Evolutionary conservation across 352 stramenopile species (phyloP).

Genomic region (Saprolegnia parasitica): DNA sequence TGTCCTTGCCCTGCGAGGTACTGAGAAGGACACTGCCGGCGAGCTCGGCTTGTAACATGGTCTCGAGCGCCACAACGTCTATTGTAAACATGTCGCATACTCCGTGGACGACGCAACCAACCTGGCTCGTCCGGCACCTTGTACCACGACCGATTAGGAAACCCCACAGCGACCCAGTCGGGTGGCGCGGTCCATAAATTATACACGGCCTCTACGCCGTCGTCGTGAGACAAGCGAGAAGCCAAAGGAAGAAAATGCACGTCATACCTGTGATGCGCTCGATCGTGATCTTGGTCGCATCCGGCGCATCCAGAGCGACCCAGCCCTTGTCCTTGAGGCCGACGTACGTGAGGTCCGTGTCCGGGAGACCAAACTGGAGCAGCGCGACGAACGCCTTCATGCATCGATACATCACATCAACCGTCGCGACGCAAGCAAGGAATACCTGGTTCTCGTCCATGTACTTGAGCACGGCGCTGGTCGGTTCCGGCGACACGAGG

Average conservation of each 20-base stretch:
- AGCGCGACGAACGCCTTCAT: slow-evolving; percentile 58
- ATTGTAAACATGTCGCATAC: slow-evolving; percentile 36
- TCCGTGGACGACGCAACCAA: slow-evolving; percentile 3
- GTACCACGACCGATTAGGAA: slow-evolving; percentile 76
- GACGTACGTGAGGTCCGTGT: slow-evolving; percentile 66
- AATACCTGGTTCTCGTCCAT: slow-evolving; percentile 25
- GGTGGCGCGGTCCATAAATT: slow-evolving; percentile 72
- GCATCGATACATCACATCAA: not conserved
- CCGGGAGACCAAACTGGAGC: slow-evolving; percentile 75
- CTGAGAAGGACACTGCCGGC: slow-evolving; percentile 52
- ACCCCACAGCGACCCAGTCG: slow-evolving; percentile 72
- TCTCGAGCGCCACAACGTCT: slow-evolving; percentile 65
- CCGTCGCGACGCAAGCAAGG: not conserved
- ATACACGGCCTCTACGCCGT: slow-evolving; percentile 39
- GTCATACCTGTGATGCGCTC: slow-evolving; percentile 23
- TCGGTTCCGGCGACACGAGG: slow-evolving; percentile 61
- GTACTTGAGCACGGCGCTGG: slow-evolving; percentile 50
- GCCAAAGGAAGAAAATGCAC: not conserved
- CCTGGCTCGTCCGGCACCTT: slow-evolving; percentile 63
- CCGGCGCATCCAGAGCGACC: slow-evolving; percentile 47
- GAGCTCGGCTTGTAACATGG: slow-evolving; percentile 64
- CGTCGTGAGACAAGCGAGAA: not conserved
- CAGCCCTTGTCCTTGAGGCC: slow-evolving; percentile 77
- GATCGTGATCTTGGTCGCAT: slow-evolving; percentile 24
- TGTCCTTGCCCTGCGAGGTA: slow-evolving; percentile 64